phyloP scores from a whole-genome alignment of 805 yeast species.

The Candida tibetensis region DNA sequence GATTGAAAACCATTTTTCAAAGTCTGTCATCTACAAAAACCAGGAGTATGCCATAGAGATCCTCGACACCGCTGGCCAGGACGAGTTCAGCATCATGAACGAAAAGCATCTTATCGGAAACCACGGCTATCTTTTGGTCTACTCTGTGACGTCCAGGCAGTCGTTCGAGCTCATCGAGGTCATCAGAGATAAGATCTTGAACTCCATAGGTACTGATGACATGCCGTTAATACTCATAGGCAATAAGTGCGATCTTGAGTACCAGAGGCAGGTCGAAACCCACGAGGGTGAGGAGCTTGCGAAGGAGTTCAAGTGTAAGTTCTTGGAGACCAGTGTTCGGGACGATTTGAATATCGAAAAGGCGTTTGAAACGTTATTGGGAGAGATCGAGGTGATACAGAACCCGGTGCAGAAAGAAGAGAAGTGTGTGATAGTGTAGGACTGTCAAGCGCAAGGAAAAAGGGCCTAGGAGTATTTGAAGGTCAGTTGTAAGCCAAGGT shows the following conservation, averaged over 20 bases:
- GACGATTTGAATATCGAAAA: slow-evolving; percentile 51
- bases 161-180: slow-evolving; percentile 74
- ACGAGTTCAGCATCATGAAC: slow-evolving; percentile 77
- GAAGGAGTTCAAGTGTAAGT: slow-evolving; percentile 42
- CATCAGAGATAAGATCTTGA: slow-evolving; percentile 80
- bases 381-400: slow-evolving; percentile 58
- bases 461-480: too few relatives aligned
- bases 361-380: slow-evolving; percentile 60
- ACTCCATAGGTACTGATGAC: slow-evolving; percentile 52
- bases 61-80: slow-evolving; percentile 92
- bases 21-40: slow-evolving; percentile 63
- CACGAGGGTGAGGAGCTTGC: slow-evolving; percentile 40
- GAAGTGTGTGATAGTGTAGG: slow-evolving; percentile 42
- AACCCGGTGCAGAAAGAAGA: slow-evolving; percentile 50
- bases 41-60: slow-evolving; percentile 80
- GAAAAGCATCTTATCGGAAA: slow-evolving; percentile 77
- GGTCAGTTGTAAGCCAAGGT: too few relatives aligned
- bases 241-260: slow-evolving; percentile 66
- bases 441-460: background rate
- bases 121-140: slow-evolving; percentile 80
- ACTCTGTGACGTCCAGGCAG: slow-evolving; percentile 73
- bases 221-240: slow-evolving; percentile 54
- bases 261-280: slow-evolving; percentile 56
- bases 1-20: slow-evolving; percentile 79
- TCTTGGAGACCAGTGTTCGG: slow-evolving; percentile 49